Conservation (phyloP, 164 flowering plant species). For the Berberis thunbergii region DNA sequence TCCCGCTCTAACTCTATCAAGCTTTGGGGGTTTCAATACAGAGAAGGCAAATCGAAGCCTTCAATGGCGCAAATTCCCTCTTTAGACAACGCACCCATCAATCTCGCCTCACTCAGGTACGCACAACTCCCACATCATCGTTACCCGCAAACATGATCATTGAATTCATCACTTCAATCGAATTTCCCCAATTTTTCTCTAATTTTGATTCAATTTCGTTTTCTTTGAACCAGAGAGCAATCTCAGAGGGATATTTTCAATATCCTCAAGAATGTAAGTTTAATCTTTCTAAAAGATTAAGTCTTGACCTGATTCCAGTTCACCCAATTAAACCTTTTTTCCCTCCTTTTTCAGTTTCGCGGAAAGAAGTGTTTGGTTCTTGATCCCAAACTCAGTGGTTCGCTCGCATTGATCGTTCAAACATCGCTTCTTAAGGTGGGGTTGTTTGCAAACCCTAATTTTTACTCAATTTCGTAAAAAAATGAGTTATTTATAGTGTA, state of each 20-base stretch:
- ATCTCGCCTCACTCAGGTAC: slow-evolving; percentile 66
- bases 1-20: too few relatives aligned
- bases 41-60: not conserved
- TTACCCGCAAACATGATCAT: not conserved
- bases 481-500: not conserved
- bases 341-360: slow-evolving; percentile 42
- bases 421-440: slow-evolving; percentile 67
- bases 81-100: slow-evolving; percentile 73
- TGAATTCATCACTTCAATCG: too few relatives aligned
- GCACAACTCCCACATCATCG: not conserved
- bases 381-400: slow-evolving; percentile 88
- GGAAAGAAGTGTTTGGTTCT: slow-evolving; percentile 82
- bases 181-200: not conserved
- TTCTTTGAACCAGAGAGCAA: slow-evolving; percentile 50
- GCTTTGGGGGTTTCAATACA: too few relatives aligned
- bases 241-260: slow-evolving; percentile 78
- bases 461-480: not conserved
- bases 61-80: slow-evolving; percentile 88
- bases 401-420: slow-evolving; percentile 67
- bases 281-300: not conserved
- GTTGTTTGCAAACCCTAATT: not conserved
- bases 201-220: not conserved
- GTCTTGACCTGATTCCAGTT: not conserved
- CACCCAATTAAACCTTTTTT: not conserved
- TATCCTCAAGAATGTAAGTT: slow-evolving; percentile 69